These are phyloP conservation scores for Penicillium angulare DNA, from an alignment of 495 filamentous ascomycete species.

Conservation along the genomic window DNA sequence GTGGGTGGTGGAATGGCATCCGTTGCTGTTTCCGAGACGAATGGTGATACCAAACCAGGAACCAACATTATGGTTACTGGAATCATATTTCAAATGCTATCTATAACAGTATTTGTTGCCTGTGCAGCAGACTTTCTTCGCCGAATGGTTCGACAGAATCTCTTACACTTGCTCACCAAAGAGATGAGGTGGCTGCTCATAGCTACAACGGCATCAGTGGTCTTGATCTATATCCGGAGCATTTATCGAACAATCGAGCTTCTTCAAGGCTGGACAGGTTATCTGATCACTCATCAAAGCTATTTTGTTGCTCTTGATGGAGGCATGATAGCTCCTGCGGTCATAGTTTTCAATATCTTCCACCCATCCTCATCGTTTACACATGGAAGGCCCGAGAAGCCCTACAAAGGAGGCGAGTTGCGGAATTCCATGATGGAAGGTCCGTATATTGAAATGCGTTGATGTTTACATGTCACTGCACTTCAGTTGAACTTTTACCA, in stretches of 20 bases:
- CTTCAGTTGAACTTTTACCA: too few relatives aligned
- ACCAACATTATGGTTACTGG: constrained; percentile 56
- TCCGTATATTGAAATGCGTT: too few relatives aligned
- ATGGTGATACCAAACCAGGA: constrained; percentile 28
- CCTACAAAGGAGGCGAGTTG: too few relatives aligned
- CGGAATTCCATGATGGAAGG: too few relatives aligned
- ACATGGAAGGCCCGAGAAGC: too few relatives aligned
- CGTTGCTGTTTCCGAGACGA: constrained; percentile 29
- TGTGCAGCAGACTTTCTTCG: constrained; percentile 50
- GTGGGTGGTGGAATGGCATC: constrained; percentile 54
- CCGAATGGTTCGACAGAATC: too few relatives aligned
- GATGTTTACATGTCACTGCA: too few relatives aligned
- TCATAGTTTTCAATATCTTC: constrained; percentile 52
- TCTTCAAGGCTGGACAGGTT: constrained; percentile 58
- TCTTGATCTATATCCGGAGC: constrained; percentile 54
- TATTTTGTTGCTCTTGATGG: constrained; percentile 62
- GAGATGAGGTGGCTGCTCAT: too few relatives aligned
- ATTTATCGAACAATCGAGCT: constrained; percentile 63
- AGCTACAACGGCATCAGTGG: too few relatives aligned
- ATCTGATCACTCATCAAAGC: constrained; percentile 58
- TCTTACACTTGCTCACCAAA: too few relatives aligned
- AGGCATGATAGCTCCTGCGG: constrained; percentile 54
- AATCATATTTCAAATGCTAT: constrained; percentile 52
- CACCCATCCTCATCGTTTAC: too few relatives aligned
- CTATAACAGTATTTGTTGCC: constrained; percentile 50